Evolutionary conservation across 345 rosid genomes (phyloP), one percentile per base, ranked within the genome.

Genomic region (Mallotus nudiflorus): DNA sequence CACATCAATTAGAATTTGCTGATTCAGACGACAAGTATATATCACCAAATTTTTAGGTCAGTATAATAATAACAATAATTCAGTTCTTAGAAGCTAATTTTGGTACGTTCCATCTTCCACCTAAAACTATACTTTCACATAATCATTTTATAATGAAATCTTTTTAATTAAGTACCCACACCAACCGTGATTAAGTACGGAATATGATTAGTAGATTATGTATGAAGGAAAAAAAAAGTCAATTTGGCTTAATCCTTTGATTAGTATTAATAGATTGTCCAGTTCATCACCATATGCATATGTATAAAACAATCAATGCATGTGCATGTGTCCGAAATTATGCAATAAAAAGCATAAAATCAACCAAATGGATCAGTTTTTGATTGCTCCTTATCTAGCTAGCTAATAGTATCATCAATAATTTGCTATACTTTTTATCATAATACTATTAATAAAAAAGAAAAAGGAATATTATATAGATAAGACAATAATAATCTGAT

Each of bases 171-270:
- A 19, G 49, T 11, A 50, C 24, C 48, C 42, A 46, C 35, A 73
- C 77, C 81, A 50, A 65, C 67, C 68, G 0, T 56, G 57, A 58
- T 68, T 73, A 59, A 77, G 80, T 73, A 68, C 73, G 77, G 70
- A 39, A 29, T 65, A 45, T 12, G 37, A 68, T 53, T 22, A n/a
- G 35, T 35, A 5, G 62, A 63, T 69, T 56, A 25, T 75, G 68
- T 55, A n/a, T n/a, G n/a, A n/a, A n/a, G n/a, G n/a, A n/a, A n/a
- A n/a, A n/a, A n/a, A n/a, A n/a, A n/a, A n/a, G n/a, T n/a, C n/a
- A n/a, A n/a, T 63, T 48, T 64, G 53, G 67, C 67, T 6, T 39
- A n/a, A 28, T 22, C 27, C 4, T 20, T 6, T 52, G 27, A 52
- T 22, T 52, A 9, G 18, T 49, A 64, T 29, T 4, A 4, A 42